Percentiles rank a stretch among this genome's conserved stretches.
Evolutionary conservation across 2,329 filamentous ascomycete genomes (phyloP).

Genomic region (Leptoxyphium fumago): DNA sequence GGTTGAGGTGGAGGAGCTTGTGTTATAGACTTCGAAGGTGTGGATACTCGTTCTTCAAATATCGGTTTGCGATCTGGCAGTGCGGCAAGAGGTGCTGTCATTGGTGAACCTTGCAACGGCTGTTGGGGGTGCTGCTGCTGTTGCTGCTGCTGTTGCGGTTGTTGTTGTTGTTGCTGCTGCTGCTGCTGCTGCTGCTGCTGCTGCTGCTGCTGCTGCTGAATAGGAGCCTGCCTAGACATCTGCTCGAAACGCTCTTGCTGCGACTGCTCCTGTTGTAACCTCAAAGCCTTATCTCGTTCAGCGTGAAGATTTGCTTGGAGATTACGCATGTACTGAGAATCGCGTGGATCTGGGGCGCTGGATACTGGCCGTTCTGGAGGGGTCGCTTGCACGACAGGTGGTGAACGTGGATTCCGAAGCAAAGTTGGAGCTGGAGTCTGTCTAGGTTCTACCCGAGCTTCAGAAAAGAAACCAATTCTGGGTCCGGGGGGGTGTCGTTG

Average conservation of each 20-base stretch:
- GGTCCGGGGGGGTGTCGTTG: slow-evolving; percentile 1
- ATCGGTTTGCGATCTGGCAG: slow-evolving; percentile 13
- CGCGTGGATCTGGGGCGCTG: slow-evolving; percentile 1
- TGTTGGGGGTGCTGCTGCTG: background rate
- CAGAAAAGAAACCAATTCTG: slow-evolving; percentile 18
- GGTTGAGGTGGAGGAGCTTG: background rate
- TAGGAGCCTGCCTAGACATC: background rate
- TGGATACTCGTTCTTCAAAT: slow-evolving; percentile 16
- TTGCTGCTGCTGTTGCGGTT: slow-evolving; percentile 3
- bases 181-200: slow-evolving; percentile 7
- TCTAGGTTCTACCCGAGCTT: slow-evolving; percentile 16
- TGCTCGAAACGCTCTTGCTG: slow-evolving; percentile 4
- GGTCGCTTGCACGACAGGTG: background rate
- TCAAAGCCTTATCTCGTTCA: slow-evolving; percentile 19
- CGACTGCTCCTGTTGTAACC: slow-evolving; percentile 14
- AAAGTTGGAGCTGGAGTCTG: slow-evolving; percentile 6
- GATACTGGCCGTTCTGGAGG: background rate
- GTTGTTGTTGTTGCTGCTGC: slow-evolving; percentile 5
- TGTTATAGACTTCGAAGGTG: slow-evolving; percentile 7
- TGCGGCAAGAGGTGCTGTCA: background rate
- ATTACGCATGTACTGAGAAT: slow-evolving; percentile 11
- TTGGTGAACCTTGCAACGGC: slow-evolving; percentile 10
- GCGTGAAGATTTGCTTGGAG: slow-evolving; percentile 3
- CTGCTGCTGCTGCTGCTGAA: slow-evolving; percentile 7
- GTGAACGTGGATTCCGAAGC: slow-evolving; percentile 5